These are phyloP conservation scores for Clonostachys byssicola DNA, from an alignment of 2,329 filamentous ascomycete species.

Conservation along the genomic window DNA sequence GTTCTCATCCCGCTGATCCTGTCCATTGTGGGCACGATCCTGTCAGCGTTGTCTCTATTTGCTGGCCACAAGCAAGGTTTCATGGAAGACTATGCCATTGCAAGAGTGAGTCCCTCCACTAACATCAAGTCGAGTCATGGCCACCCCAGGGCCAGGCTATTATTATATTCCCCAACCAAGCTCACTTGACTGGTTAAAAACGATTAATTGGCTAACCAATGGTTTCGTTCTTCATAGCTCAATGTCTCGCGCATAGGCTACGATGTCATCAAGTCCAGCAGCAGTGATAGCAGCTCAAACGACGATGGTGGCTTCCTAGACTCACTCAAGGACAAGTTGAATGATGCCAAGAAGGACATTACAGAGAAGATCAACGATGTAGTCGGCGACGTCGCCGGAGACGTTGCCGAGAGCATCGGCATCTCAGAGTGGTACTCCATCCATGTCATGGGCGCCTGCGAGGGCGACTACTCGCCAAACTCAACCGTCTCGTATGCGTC, in stretches of 20 bases:
- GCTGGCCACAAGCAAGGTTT: constrained; percentile 33
- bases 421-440: constrained; percentile 48
- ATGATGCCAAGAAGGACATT: constrained; percentile 24
- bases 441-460: constrained; percentile 41
- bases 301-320: constrained; percentile 18
- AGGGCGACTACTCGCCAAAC: constrained; percentile 40
- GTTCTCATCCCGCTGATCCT: constrained; percentile 28
- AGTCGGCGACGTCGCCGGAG: constrained; percentile 30
- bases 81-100: constrained; percentile 36
- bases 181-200: neutral
- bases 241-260: constrained; percentile 33
- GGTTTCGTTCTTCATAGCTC: constrained; percentile 13
- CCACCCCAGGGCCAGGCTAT: too few species aligned
- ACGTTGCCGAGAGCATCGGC: constrained; percentile 35
- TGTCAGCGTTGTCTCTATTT: constrained; percentile 32
- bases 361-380: constrained; percentile 32
- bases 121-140: too few species aligned
- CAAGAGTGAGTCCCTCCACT: constrained; percentile 20
- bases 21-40: constrained; percentile 29
- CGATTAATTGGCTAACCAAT: constrained; percentile 2
- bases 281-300: constrained; percentile 12
- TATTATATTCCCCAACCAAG: too few species aligned
- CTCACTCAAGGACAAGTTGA: constrained; percentile 18
- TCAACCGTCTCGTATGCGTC: constrained; percentile 26
- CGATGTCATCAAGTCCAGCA: constrained; percentile 14